A percentile compares a stretch with the other conserved stretches of the same genome.
Conservation (phyloP, 164 flowering plant species). For the Stephania cephalantha region DNA sequence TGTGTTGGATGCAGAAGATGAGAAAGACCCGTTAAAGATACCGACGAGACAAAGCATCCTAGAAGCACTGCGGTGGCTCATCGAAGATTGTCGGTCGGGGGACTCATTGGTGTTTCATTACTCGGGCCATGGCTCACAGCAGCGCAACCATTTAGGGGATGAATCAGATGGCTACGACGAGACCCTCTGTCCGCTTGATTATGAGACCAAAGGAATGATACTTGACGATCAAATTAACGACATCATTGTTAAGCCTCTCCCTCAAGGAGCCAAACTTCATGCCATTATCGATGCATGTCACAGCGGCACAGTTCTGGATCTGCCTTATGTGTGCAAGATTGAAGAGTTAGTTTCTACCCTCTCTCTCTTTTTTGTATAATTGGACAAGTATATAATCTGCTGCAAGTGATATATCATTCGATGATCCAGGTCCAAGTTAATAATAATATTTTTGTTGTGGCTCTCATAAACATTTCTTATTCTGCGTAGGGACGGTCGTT, state of each 20-base stretch:
- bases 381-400: too few relatives aligned
- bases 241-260: constrained; percentile 64
- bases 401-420: too few relatives aligned
- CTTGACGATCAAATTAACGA: constrained; percentile 74
- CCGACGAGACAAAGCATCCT: constrained; percentile 66
- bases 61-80: constrained; percentile 63
- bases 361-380: too few relatives aligned
- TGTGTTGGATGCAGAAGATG: constrained; percentile 44
- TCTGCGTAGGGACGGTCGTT: constrained; percentile 37
- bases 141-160: constrained; percentile 34
- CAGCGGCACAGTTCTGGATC: constrained; percentile 71
- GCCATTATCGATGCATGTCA: constrained; percentile 68
- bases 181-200: constrained; percentile 68
- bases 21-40: constrained; percentile 30
- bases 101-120: constrained; percentile 83
- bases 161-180: constrained; percentile 78
- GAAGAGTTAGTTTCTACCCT: constrained; percentile 14
- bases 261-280: constrained; percentile 68
- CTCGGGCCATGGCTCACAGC: constrained; percentile 74
- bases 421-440: background rate
- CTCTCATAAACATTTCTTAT: background rate
- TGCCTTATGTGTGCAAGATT: constrained; percentile 57
- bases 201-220: constrained; percentile 48
- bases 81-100: constrained; percentile 48
- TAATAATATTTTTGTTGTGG: background rate